phyloP scores from a whole-genome alignment of 345 rosid genomes.

The Gossypium stocksii region DNA sequence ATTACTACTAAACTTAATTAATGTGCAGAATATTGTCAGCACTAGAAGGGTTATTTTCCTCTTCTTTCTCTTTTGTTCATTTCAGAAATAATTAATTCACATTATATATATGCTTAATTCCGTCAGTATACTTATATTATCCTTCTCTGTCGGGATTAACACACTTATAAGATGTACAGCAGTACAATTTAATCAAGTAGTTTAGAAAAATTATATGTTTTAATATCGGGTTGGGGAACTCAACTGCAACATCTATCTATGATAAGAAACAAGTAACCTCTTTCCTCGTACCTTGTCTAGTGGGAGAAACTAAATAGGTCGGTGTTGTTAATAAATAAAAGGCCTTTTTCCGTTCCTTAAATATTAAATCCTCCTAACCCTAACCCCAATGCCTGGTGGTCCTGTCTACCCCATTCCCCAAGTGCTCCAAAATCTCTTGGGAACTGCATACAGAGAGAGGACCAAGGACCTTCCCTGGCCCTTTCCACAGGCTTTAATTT shows the following conservation, averaged over 20 bases:
- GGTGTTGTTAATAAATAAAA: constrained; percentile 17
- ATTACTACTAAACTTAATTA: background rate
- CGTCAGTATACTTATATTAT: background rate
- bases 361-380: constrained; percentile 10
- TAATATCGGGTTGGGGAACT: background rate
- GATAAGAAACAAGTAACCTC: background rate
- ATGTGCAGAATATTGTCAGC: background rate
- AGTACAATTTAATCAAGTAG: background rate
- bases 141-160: background rate
- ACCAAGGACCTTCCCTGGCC: constrained; percentile 8
- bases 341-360: background rate
- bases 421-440: background rate
- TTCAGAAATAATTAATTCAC: constrained; percentile 20
- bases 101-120: background rate
- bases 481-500: background rate
- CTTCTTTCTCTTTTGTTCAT: background rate
- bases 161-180: background rate
- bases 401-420: constrained; percentile 1
- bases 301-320: constrained; percentile 17
- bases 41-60: background rate
- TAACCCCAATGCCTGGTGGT: background rate
- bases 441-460: background rate
- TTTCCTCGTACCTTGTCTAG: constrained; percentile 30
- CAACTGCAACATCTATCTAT: background rate
- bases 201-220: background rate